These are phyloP conservation scores for Neurospora crassa DNA, from an alignment of 2,329 filamentous ascomycete species.

Conservation along the genomic window DNA sequence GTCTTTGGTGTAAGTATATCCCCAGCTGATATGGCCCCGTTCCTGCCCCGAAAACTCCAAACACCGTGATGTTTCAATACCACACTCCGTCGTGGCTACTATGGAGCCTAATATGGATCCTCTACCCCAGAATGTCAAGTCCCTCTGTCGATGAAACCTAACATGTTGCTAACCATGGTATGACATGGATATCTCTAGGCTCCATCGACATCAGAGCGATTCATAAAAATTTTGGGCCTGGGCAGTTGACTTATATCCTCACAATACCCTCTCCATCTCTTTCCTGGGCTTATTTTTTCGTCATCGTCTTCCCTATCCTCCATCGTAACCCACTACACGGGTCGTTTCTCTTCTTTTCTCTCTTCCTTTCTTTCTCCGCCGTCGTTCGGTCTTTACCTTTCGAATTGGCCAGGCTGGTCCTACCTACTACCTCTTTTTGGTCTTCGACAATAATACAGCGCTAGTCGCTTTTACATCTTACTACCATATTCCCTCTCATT, in stretches of 20 bases:
- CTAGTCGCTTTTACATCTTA: conserved; percentile 31
- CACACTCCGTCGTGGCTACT: background rate
- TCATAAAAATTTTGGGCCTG: background rate
- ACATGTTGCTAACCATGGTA: background rate
- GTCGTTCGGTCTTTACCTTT: conserved; percentile 21
- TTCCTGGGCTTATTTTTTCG: conserved; percentile 16
- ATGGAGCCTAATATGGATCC: background rate
- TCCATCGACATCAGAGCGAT: background rate
- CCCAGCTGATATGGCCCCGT: background rate
- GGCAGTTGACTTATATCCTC: background rate
- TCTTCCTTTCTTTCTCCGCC: conserved; percentile 17
- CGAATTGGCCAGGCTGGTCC: conserved; percentile 36
- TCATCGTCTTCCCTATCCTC: conserved; percentile 20
- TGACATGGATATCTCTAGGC: background rate
- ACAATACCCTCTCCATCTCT: conserved; percentile 4
- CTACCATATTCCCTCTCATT: background rate
- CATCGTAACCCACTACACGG: conserved; percentile 11
- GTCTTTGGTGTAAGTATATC: background rate
- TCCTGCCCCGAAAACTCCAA: background rate
- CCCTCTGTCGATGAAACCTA: background rate
- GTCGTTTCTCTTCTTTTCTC: conserved; percentile 10
- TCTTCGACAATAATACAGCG: conserved; percentile 24
- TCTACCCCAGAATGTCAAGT: background rate
- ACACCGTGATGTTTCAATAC: background rate
- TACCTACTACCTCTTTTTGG: conserved; percentile 14